Evolutionary conservation across 1,139 yeast species (phyloP).

Genomic region (Oligophagozyma castellii): DNA sequence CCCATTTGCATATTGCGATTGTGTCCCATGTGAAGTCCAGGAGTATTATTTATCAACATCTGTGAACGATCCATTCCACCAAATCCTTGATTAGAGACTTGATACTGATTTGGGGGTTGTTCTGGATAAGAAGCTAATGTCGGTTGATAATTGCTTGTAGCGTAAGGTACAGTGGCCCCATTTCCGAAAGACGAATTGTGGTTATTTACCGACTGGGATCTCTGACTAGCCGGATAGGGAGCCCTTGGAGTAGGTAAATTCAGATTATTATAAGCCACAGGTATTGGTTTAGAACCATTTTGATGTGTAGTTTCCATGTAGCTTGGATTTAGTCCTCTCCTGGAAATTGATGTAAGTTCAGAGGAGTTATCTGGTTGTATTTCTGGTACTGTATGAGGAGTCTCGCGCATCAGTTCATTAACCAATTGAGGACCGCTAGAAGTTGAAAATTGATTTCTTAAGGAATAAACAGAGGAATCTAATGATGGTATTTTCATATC

Average conservation of each 20-base stretch:
- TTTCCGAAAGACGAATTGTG: neutral
- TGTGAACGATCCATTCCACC: too few relatives aligned
- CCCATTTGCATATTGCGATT: too few relatives aligned
- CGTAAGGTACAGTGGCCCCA: neutral
- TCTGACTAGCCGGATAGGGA: constrained; percentile 2
- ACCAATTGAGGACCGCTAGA: constrained; percentile 5
- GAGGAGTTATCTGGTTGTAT: constrained; percentile 34
- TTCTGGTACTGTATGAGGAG: too few relatives aligned
- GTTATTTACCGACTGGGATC: constrained; percentile 1
- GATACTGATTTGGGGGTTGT: constrained; percentile 1
- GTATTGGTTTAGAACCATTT: constrained; percentile 1
- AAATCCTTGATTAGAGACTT: too few relatives aligned
- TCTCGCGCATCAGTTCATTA: constrained; percentile 12
- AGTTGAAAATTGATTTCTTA: constrained; percentile 2
- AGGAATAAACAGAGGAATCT: constrained; percentile 3
- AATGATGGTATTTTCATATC: constrained; percentile 3
- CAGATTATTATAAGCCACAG: neutral
- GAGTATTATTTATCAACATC: too few relatives aligned
- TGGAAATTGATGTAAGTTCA: constrained; percentile 69
- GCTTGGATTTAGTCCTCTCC: constrained; percentile 57
- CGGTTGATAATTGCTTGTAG: neutral
- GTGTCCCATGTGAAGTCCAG: too few relatives aligned
- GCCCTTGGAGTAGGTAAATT: neutral
- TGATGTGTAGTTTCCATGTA: too few relatives aligned
- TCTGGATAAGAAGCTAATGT: neutral